phyloP scores from a whole-genome alignment of 257 asterid genomes.

The Nicotiana obtusifolia region DNA sequence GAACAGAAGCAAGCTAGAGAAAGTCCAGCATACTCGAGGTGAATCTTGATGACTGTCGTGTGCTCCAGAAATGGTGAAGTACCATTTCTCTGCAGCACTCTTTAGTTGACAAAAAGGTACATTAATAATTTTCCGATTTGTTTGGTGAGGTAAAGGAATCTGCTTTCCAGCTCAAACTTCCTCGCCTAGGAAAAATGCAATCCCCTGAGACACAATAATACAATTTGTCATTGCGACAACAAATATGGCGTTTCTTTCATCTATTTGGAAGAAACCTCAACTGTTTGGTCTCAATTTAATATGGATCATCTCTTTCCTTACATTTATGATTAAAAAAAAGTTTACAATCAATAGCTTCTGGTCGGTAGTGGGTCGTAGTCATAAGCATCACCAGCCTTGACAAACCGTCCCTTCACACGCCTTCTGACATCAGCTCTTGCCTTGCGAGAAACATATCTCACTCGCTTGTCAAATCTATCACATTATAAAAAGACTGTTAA shows the following conservation, averaged over 20 bases:
- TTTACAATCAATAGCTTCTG: constrained; percentile 59
- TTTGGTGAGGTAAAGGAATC: background rate
- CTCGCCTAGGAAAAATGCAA: background rate
- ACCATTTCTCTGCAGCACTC: too few relatives aligned
- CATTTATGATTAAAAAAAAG: background rate
- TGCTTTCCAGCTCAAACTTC: background rate
- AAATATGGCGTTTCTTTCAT: background rate
- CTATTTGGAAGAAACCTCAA: background rate
- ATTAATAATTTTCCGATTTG: background rate
- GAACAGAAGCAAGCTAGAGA: background rate
- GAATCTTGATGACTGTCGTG: too few relatives aligned
- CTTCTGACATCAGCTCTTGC: constrained; percentile 93
- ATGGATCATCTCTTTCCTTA: constrained; percentile 14
- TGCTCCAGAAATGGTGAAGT: too few relatives aligned
- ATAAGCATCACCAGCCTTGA: constrained; percentile 93
- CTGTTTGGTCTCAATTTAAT: background rate
- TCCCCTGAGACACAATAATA: constrained; percentile 14
- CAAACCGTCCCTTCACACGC: constrained; percentile 96
- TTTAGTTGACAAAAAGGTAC: background rate
- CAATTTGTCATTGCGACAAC: constrained; percentile 3
- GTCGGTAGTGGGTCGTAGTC: constrained; percentile 83
- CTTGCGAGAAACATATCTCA: constrained; percentile 90
- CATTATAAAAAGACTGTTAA: background rate
- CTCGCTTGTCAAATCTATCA: constrained; percentile 84
- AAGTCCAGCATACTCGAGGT: background rate